phyloP scores from a whole-genome alignment of 768 basidiomycete species.

The Udeniomyces megalosporus region DNA sequence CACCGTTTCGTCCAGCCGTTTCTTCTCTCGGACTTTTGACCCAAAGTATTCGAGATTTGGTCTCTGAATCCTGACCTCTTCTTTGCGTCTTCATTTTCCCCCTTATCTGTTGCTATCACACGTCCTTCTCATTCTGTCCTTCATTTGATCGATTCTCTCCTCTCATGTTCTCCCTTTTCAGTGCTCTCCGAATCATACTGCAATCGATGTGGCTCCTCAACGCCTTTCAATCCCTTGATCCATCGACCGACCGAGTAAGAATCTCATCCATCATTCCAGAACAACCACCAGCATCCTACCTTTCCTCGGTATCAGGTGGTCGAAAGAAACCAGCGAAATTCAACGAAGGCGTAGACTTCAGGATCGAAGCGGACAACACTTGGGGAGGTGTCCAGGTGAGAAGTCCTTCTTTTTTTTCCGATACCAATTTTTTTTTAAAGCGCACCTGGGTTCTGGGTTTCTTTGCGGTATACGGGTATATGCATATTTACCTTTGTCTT shows the following conservation, averaged over 20 bases:
- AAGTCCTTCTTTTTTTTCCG: background rate
- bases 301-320: background rate
- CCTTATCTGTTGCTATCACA: too few relatives aligned
- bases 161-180: conserved; percentile 22
- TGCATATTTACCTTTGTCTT: background rate
- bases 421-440: background rate
- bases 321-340: conserved; percentile 14
- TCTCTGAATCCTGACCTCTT: too few relatives aligned
- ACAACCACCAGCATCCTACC: conserved; percentile 20
- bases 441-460: conserved; percentile 1
- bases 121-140: background rate
- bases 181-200: conserved; percentile 60
- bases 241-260: conserved; percentile 68
- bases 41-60: too few relatives aligned
- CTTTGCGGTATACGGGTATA: background rate
- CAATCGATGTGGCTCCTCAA: conserved; percentile 86
- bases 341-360: conserved; percentile 42
- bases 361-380: conserved; percentile 62
- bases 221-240: conserved; percentile 76
- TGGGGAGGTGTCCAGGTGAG: conserved; percentile 72
- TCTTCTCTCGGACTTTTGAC: too few relatives aligned
- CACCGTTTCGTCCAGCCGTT: too few relatives aligned
- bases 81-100: background rate
- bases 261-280: conserved; percentile 57
- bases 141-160: background rate